phyloP scores from a whole-genome alignment of 331 rosid species.

The Saraca asoca region DNA sequence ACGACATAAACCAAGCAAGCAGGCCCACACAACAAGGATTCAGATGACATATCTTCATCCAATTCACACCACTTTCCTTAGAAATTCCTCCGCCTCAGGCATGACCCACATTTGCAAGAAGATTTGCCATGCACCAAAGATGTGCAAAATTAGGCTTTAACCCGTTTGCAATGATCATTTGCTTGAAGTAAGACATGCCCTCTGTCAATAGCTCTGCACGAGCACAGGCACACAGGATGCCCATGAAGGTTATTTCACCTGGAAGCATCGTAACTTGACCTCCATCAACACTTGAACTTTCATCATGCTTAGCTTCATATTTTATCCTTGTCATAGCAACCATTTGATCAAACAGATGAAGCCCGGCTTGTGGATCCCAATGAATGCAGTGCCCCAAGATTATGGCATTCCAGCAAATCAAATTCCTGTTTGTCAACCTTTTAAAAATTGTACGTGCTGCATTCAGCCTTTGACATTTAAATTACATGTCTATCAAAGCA shows the following conservation, averaged over 20 bases:
- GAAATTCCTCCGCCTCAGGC: slow-evolving; percentile 56
- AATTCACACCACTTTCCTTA: slow-evolving; percentile 47
- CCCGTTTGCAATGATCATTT: slow-evolving; percentile 50
- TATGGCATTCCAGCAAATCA: slow-evolving; percentile 73
- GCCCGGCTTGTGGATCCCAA: slow-evolving; percentile 65
- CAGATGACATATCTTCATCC: slow-evolving; percentile 38
- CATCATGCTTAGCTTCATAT: slow-evolving; percentile 25
- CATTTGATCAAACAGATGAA: slow-evolving; percentile 51
- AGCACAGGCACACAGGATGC: slow-evolving; percentile 73
- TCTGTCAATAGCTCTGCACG: slow-evolving; percentile 52
- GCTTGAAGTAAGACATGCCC: slow-evolving; percentile 55
- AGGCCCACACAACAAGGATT: slow-evolving; percentile 55
- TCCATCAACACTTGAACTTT: slow-evolving; percentile 20
- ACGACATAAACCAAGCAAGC: slow-evolving; percentile 57
- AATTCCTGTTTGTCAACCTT: slow-evolving; percentile 46
- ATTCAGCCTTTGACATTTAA: slow-evolving; percentile 57
- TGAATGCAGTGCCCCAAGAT: slow-evolving; percentile 70
- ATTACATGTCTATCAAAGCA: slow-evolving; percentile 70
- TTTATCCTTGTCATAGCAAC: slow-evolving; percentile 38
- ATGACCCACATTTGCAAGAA: slow-evolving; percentile 50
- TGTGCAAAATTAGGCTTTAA: slow-evolving; percentile 75
- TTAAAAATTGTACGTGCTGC: slow-evolving; percentile 48
- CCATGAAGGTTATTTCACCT: slow-evolving; percentile 66
- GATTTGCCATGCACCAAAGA: slow-evolving; percentile 78
- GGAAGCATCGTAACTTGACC: slow-evolving; percentile 42